phyloP scores from a whole-genome alignment of 2,329 filamentous ascomycete species.

The Hymenoscyphus infarciens region DNA sequence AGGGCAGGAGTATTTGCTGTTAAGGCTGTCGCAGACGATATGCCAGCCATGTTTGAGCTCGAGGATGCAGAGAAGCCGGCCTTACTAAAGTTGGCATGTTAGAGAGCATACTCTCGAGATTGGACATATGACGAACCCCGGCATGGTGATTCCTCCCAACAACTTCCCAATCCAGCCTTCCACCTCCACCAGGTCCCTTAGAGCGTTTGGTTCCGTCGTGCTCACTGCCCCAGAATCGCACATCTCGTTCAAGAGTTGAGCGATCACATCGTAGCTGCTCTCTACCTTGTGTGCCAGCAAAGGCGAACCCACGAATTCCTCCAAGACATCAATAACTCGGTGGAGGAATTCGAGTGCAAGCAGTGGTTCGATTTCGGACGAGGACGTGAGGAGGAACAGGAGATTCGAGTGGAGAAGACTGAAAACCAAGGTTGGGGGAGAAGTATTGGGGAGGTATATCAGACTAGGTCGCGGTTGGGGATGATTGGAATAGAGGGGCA shows the following conservation, averaged over 20 bases:
- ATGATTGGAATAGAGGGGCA: constrained; percentile 84
- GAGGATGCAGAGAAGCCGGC: constrained; percentile 31
- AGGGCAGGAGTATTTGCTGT: constrained; percentile 53
- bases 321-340: constrained; percentile 84
- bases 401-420: constrained; percentile 84
- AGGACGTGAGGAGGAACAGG: constrained; percentile 80
- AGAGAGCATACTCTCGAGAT: constrained; percentile 13
- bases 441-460: constrained; percentile 77
- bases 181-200: constrained; percentile 88
- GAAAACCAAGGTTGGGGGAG: constrained; percentile 84
- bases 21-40: constrained; percentile 32
- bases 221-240: constrained; percentile 88
- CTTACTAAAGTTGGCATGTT: constrained; percentile 24
- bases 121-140: constrained; percentile 52
- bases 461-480: constrained; percentile 77
- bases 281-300: constrained; percentile 84
- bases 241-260: constrained; percentile 91
- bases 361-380: constrained; percentile 82
- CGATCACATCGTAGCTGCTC: constrained; percentile 85
- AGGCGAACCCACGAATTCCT: constrained; percentile 90
- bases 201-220: constrained; percentile 88
- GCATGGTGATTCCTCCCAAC: constrained; percentile 80
- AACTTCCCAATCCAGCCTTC: constrained; percentile 88
- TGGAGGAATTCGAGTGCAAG: constrained; percentile 92
- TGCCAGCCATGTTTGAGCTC: constrained; percentile 32